Evolutionary conservation across 495 filamentous ascomycete species (phyloP), one percentile per base, ranked within the genome.

Genomic region (Articulospora tetracladia): DNA sequence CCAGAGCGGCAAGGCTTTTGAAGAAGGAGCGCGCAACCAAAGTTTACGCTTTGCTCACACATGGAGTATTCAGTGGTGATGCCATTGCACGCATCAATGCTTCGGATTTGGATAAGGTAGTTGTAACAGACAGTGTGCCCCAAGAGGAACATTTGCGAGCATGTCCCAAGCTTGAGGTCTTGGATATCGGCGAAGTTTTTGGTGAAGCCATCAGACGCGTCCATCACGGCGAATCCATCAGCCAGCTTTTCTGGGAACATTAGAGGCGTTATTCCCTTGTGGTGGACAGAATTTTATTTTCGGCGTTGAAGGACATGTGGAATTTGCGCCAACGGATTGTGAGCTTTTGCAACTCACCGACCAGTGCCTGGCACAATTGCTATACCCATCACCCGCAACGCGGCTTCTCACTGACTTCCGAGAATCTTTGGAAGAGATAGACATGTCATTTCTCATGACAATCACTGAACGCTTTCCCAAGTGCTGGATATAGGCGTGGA

Each of bases 141-240:
- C 94, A 98, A 72, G 78, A 84, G n/a, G 88, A 91, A 49, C 87
- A 97, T 73, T 72, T 83, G 72, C 79, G 75, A 60, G 72, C 74
- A 49, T 95, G 93, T 68, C 80, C 85, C 10, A 98, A 96, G 76
- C 80, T 98, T 20, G 92, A 96, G 72, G 90, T 97, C 52, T 71
- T 98, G 64, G 95, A 98, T 64, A 88, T 98, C 54, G 89, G 92
- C 28, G 83, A 88, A 61, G 87, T 98, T 62, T 98, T 98, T 76
- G 95, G 90, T 46, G 94, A 98, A 86, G 94, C 94, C 19, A 97
- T 98, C 70, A 88, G 94, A 53, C 83, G 94, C 47, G 95, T 98
- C 53, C 94, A 98, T 73, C 93, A 98, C 75, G 94, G 94, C 58
- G 94, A 98, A 77, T 96, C 92, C 66, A 97, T 98, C 74, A 97